Percentiles rank a stretch among this genome's conserved stretches.
phyloP scores from a whole-genome alignment of 129 eudicot species.

The Pseudognaphalium luteoalbum region DNA sequence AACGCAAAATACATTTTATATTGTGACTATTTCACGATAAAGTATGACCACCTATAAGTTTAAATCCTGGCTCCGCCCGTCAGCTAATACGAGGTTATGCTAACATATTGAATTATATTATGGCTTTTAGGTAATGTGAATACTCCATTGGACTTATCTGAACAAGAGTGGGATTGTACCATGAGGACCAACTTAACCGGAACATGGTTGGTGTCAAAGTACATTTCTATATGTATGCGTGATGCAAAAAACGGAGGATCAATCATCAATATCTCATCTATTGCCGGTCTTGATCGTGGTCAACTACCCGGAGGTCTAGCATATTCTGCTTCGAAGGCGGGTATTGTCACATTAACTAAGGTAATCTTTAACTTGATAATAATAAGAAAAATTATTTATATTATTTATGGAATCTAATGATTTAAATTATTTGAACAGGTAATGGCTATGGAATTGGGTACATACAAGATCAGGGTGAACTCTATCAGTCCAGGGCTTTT shows the following conservation, averaged over 20 bases:
- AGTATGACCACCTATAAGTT: too few relatives aligned
- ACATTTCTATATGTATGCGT: slow-evolving; percentile 61
- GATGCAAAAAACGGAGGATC: slow-evolving; percentile 64
- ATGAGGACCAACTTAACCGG: slow-evolving; percentile 55
- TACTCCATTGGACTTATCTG: slow-evolving; percentile 47
- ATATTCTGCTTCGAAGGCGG: slow-evolving; percentile 67
- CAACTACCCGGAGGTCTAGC: slow-evolving; percentile 60
- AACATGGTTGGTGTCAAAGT: slow-evolving; percentile 34
- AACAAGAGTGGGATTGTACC: slow-evolving; percentile 55
- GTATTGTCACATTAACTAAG: slow-evolving; percentile 47
- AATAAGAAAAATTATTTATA: too few relatives aligned
- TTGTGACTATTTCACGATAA: too few relatives aligned
- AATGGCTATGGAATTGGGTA: slow-evolving; percentile 69
- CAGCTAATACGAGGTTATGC: too few relatives aligned
- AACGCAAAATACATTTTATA: too few relatives aligned
- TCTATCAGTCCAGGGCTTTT: slow-evolving; percentile 68
- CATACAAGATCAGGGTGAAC: slow-evolving; percentile 65
- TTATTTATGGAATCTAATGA: background rate
- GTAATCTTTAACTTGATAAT: background rate
- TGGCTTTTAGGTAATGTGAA: slow-evolving; percentile 41
- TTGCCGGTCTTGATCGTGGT: slow-evolving; percentile 70
- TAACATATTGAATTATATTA: too few relatives aligned
- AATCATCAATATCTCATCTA: slow-evolving; percentile 61
- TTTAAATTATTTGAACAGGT: slow-evolving; percentile 34
- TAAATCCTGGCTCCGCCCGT: too few relatives aligned